Conservation (phyloP, 257 asterid genomes). For the Buddleja alternifolia region DNA sequence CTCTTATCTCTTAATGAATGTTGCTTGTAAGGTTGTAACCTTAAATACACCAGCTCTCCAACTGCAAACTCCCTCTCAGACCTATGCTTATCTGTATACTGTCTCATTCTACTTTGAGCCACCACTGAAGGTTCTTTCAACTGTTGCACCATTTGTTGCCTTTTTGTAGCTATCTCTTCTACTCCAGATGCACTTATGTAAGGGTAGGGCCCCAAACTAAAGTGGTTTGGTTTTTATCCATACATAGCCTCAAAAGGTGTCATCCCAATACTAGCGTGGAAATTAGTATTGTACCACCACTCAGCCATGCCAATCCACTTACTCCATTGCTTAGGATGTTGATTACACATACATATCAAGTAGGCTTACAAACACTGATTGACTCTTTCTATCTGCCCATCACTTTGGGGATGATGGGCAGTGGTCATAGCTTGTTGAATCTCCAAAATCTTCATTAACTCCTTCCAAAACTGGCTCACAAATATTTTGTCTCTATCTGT, state of each 20-base stretch:
- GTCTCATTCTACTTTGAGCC: neutral
- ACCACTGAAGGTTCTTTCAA: neutral
- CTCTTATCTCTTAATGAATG: neutral
- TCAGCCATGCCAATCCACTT: conserved; percentile 2
- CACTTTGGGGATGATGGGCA: neutral
- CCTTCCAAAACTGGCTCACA: neutral
- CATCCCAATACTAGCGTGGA: neutral
- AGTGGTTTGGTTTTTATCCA: neutral
- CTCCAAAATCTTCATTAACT: neutral
- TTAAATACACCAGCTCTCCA: conserved; percentile 17
- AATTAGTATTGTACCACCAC: conserved; percentile 14
- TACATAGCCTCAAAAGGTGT: too few relatives aligned
- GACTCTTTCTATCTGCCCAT: neutral
- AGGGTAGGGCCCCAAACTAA: neutral
- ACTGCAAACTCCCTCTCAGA: neutral
- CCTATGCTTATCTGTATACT: neutral
- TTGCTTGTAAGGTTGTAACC: neutral
- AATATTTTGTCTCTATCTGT: neutral
- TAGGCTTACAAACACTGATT: conserved; percentile 3
- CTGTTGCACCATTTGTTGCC: neutral
- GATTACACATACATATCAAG: too few relatives aligned
- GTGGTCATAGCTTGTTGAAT: neutral
- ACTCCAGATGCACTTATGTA: neutral
- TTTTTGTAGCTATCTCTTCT: neutral
- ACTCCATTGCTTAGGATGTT: neutral